These are phyloP conservation scores for Diplodia intermedia DNA, from an alignment of 2,329 filamentous ascomycete species.

Conservation along the genomic window DNA sequence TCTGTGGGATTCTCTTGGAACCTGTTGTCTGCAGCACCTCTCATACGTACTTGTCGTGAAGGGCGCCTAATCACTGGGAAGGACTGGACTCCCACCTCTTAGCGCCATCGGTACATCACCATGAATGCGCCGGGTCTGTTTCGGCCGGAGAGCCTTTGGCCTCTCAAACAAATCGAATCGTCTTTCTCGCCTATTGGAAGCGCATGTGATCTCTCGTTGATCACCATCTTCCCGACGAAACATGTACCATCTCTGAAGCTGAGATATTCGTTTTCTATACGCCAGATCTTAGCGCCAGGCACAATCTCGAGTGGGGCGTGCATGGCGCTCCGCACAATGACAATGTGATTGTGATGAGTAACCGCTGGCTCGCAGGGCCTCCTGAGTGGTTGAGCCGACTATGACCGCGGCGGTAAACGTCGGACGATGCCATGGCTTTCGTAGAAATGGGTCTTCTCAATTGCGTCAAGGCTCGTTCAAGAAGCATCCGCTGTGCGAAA, in stretches of 20 bases:
- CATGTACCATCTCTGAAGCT: not conserved
- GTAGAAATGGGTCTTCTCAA: not conserved
- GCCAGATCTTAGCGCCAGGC: conserved; percentile 2
- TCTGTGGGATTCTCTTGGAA: not conserved
- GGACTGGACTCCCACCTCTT: not conserved
- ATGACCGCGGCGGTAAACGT: conserved; percentile 7
- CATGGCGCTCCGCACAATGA: not conserved
- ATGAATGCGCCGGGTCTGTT: not conserved
- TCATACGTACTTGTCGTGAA: not conserved
- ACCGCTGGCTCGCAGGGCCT: not conserved
- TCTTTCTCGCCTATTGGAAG: too few relatives aligned
- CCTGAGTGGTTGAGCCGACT: too few relatives aligned
- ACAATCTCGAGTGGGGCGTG: not conserved
- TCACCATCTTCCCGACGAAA: not conserved
- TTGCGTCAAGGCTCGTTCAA: too few relatives aligned
- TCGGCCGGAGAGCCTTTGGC: not conserved
- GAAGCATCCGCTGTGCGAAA: not conserved
- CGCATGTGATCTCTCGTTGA: not conserved
- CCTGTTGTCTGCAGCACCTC: not conserved
- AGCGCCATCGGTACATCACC: not conserved
- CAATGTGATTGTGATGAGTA: not conserved
- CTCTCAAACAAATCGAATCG: not conserved
- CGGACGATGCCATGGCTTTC: not conserved
- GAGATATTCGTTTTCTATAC: not conserved
- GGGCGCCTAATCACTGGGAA: not conserved